These are phyloP conservation scores for Pisolithus marmoratus DNA, from an alignment of 768 basidiomycete species.

Conservation along the genomic window DNA sequence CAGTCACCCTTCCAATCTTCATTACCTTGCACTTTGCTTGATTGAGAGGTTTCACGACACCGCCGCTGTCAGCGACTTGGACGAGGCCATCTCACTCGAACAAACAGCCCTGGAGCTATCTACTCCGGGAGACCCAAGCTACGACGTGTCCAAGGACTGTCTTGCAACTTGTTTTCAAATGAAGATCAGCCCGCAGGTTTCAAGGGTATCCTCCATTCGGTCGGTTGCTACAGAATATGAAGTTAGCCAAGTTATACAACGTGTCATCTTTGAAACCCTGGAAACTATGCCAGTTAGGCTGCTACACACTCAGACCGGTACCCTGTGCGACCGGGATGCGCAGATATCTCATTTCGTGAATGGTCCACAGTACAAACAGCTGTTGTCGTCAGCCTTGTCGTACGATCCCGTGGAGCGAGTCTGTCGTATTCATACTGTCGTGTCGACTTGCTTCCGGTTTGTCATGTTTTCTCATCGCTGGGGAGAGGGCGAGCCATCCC, in stretches of 20 bases:
- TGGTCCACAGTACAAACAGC: background rate
- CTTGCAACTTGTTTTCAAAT: background rate
- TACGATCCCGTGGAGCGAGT: background rate
- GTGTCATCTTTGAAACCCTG: background rate
- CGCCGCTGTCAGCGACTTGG: background rate
- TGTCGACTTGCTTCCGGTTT: background rate
- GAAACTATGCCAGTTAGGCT: background rate
- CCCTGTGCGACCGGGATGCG: background rate
- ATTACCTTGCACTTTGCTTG: background rate
- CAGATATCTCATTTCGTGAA: background rate
- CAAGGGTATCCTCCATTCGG: no score
- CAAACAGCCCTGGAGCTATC: background rate
- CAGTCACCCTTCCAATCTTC: background rate
- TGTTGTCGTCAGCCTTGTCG: background rate
- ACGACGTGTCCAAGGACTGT: background rate
- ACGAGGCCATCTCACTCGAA: background rate
- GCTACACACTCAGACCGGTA: background rate
- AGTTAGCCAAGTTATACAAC: background rate
- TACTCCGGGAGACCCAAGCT: background rate
- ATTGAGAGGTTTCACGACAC: background rate
- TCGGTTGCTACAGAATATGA: no score
- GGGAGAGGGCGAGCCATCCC: background rate
- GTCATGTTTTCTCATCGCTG: conserved; percentile 3
- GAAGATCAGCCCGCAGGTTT: background rate
- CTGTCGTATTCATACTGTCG: background rate